These are phyloP conservation scores for Xenoacremonium recifei DNA, from an alignment of 2,329 filamentous ascomycete species.

Conservation along the genomic window DNA sequence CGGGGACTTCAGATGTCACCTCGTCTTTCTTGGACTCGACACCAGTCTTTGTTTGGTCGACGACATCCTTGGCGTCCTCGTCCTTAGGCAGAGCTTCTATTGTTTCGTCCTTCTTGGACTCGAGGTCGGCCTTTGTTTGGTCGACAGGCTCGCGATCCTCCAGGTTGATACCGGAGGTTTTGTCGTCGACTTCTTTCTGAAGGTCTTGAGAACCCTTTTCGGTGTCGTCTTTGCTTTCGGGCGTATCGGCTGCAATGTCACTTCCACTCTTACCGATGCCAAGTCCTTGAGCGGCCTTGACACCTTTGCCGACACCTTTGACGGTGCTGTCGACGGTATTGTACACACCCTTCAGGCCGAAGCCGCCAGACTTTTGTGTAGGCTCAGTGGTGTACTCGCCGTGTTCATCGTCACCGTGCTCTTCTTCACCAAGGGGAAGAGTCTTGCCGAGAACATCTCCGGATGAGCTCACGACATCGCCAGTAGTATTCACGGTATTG, in stretches of 20 bases:
- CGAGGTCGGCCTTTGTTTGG: not conserved
- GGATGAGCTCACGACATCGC: constrained; percentile 33
- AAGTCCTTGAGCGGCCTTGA: constrained; percentile 6
- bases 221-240: constrained; percentile 12
- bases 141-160: not conserved
- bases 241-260: no score
- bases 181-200: no score
- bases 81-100: constrained; percentile 10
- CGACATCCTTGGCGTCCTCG: constrained; percentile 10
- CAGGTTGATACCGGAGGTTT: no score
- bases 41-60: constrained; percentile 3
- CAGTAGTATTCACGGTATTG: constrained; percentile 35
- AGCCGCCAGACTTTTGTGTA: constrained; percentile 28
- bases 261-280: no score
- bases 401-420: constrained; percentile 28
- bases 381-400: constrained; percentile 40
- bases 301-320: constrained; percentile 23
- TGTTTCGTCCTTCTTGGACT: constrained; percentile 15
- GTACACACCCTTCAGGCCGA: constrained; percentile 17
- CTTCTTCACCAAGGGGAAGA: constrained; percentile 30
- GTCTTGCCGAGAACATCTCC: constrained; percentile 44
- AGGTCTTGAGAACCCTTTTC: no score
- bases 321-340: constrained; percentile 26
- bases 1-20: constrained; percentile 1
- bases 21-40: constrained; percentile 9